Evolutionary conservation across 805 yeast species (phyloP).

Genomic region (Pichia scutulata): DNA sequence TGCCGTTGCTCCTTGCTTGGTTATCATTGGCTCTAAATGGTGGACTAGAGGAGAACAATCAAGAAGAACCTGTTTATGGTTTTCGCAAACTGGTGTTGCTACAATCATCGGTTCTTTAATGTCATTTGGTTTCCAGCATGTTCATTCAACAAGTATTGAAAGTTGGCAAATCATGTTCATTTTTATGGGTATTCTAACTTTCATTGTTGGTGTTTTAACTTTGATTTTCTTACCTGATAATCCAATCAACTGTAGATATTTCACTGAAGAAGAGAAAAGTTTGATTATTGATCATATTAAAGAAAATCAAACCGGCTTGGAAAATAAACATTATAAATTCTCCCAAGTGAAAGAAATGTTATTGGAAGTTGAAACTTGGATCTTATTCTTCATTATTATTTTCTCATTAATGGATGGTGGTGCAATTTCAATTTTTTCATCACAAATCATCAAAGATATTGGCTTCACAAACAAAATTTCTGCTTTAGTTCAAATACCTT

Average conservation of each 20-base stretch:
- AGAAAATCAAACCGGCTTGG: slow-evolving; percentile 27
- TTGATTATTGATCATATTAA: slow-evolving; percentile 19
- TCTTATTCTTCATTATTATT: slow-evolving; percentile 14
- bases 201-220: slow-evolving; percentile 24
- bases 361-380: slow-evolving; percentile 20
- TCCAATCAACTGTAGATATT: slow-evolving; percentile 23
- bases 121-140: slow-evolving; percentile 23
- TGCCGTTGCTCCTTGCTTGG: slow-evolving; percentile 12
- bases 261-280: slow-evolving; percentile 30
- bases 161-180: slow-evolving; percentile 27
- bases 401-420: slow-evolving; percentile 27
- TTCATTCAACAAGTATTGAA: slow-evolving; percentile 13
- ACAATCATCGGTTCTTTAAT: slow-evolving; percentile 22
- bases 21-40: slow-evolving; percentile 16
- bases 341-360: slow-evolving; percentile 22
- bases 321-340: slow-evolving; percentile 23
- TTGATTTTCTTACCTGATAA: slow-evolving; percentile 23
- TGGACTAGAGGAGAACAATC: slow-evolving; percentile 21
- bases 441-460: slow-evolving; percentile 21
- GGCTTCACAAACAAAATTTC: slow-evolving; percentile 26
- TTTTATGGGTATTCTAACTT: slow-evolving; percentile 23
- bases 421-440: slow-evolving; percentile 21
- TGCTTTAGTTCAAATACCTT: slow-evolving; percentile 27
- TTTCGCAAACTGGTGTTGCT: slow-evolving; percentile 17
- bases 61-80: slow-evolving; percentile 18